Percentiles rank a stretch among this genome's conserved stretches.
phyloP scores from a whole-genome alignment of 2,329 filamentous ascomycete species.

The Emergomyces orientalis region DNA sequence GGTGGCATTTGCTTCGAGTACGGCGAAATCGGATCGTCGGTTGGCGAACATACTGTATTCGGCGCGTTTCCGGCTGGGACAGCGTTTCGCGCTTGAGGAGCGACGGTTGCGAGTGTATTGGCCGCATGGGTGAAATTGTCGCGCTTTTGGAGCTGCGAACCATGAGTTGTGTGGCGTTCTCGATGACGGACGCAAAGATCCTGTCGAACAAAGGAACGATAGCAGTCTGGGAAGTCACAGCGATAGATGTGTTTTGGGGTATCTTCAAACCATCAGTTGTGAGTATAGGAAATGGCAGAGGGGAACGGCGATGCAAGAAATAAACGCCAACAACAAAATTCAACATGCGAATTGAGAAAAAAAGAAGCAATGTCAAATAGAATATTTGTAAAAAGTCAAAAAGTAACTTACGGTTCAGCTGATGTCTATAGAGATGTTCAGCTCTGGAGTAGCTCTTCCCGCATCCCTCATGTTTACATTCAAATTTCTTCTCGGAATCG shows the following conservation, averaged over 20 bases:
- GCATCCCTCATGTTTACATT: slow-evolving; percentile 76
- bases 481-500: slow-evolving; percentile 49
- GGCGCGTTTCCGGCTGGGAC: slow-evolving; percentile 20
- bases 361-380: background rate
- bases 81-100: slow-evolving; percentile 7
- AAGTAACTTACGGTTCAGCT: slow-evolving; percentile 69
- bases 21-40: slow-evolving; percentile 11
- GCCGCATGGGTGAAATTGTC: slow-evolving; percentile 35
- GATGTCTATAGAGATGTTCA: slow-evolving; percentile 92
- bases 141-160: slow-evolving; percentile 44
- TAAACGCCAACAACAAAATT: background rate
- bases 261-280: slow-evolving; percentile 43
- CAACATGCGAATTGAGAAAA: background rate
- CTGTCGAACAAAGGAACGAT: slow-evolving; percentile 82
- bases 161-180: slow-evolving; percentile 63
- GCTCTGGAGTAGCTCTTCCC: slow-evolving; percentile 95
- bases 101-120: slow-evolving; percentile 14
- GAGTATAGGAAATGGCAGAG: background rate
- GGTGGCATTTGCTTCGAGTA: slow-evolving; percentile 1
- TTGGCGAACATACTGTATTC: slow-evolving; percentile 21
- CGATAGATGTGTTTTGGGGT: slow-evolving; percentile 90
- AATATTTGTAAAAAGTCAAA: background rate
- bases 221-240: slow-evolving; percentile 87
- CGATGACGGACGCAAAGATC: slow-evolving; percentile 82
- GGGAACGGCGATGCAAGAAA: background rate